These are phyloP conservation scores for Cryptococcus deneoformans DNA, from an alignment of 1,284 basidiomycete species.

Conservation along the genomic window DNA sequence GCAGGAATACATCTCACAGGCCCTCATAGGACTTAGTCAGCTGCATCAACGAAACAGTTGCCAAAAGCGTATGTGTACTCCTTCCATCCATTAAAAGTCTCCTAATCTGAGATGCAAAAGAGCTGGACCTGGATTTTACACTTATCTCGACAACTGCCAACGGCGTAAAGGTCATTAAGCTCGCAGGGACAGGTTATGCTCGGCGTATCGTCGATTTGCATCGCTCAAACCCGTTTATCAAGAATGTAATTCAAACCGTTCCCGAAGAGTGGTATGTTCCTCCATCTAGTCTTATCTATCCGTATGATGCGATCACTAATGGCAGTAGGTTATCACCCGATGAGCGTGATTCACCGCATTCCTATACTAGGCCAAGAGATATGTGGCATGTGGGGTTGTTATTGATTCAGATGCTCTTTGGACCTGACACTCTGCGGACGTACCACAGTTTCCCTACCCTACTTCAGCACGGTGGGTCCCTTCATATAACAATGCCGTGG, in stretches of 20 bases:
- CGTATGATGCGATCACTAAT: background rate
- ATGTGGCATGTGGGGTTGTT: conserved; percentile 48
- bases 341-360: conserved; percentile 46
- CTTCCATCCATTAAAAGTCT: background rate
- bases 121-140: conserved; percentile 40
- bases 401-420: conserved; percentile 44
- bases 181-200: conserved; percentile 44
- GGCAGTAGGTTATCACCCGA: conserved; percentile 41
- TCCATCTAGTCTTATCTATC: background rate
- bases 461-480: conserved; percentile 35
- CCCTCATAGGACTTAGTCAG: conserved; percentile 40
- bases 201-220: conserved; percentile 45
- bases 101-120: conserved; percentile 9
- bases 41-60: conserved; percentile 36
- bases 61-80: conserved; percentile 39
- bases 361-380: conserved; percentile 44
- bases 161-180: conserved; percentile 32
- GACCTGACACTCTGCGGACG: conserved; percentile 30
- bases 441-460: conserved; percentile 38
- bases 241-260: conserved; percentile 25
- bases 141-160: conserved; percentile 23
- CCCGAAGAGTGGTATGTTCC: conserved; percentile 41
- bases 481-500: too few species aligned
- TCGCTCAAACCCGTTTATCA: conserved; percentile 48
- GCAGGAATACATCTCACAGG: conserved; percentile 43